A percentile compares a stretch with the other conserved stretches of the same genome.
These are phyloP conservation scores for Talaromyces sp. DNA, from an alignment of 2,329 filamentous ascomycete genomes.

Conservation along the genomic window DNA sequence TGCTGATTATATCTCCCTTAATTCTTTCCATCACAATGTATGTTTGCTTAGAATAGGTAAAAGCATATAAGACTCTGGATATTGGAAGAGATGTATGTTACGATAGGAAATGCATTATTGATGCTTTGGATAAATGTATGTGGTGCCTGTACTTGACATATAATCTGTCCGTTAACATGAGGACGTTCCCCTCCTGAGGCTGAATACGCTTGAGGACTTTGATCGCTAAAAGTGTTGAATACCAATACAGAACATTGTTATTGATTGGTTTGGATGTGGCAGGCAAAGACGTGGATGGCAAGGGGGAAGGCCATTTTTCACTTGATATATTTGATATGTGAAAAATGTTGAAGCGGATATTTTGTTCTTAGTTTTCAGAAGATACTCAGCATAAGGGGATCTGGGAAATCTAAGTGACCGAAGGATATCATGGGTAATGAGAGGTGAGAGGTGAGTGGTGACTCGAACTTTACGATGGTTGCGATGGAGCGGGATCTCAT, in stretches of 20 bases:
- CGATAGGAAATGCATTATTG: slow-evolving; percentile 37
- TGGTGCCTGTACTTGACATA: slow-evolving; percentile 37
- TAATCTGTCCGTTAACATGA: slow-evolving; percentile 30
- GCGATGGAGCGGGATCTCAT: neutral
- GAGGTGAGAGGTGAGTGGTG: neutral
- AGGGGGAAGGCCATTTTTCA: slow-evolving; percentile 2
- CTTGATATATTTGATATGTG: slow-evolving; percentile 18
- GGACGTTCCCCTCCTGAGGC: slow-evolving; percentile 28
- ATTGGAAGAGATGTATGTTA: slow-evolving; percentile 42
- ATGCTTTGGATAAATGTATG: slow-evolving; percentile 34
- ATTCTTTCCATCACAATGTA: slow-evolving; percentile 46
- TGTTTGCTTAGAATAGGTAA: slow-evolving; percentile 30
- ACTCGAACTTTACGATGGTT: neutral
- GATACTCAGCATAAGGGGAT: neutral
- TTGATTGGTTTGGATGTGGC: slow-evolving; percentile 24
- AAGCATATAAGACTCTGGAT: slow-evolving; percentile 40
- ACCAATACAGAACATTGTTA: slow-evolving; percentile 22
- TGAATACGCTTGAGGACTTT: slow-evolving; percentile 25
- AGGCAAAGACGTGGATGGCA: neutral
- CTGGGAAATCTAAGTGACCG: neutral
- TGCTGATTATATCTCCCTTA: slow-evolving; percentile 36
- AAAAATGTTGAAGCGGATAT: neutral
- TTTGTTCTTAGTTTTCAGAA: neutral
- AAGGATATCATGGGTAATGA: slow-evolving; percentile 1
- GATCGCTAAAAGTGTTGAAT: slow-evolving; percentile 27